Conservation (phyloP, 2,329 filamentous ascomycete genomes). For the Xylaria sp. region DNA sequence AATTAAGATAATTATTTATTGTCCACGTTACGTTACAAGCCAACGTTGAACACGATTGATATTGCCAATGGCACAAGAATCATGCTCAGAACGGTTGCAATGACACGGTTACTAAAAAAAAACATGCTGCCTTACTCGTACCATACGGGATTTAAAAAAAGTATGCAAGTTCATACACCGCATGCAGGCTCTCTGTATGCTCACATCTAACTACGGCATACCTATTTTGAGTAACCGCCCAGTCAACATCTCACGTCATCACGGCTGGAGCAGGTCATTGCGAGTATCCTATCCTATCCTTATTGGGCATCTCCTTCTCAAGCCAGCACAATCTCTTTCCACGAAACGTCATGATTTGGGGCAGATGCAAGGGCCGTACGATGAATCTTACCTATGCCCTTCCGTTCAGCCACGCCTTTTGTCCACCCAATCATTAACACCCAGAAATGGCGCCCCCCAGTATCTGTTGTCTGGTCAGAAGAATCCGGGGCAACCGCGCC, state of each 20-base stretch:
- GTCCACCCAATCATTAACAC: constrained; percentile 37
- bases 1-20: not conserved
- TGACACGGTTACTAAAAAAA: not conserved
- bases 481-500: not conserved
- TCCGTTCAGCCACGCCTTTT: constrained; percentile 37
- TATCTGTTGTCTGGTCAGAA: not conserved
- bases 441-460: constrained; percentile 36
- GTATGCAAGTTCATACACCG: not conserved
- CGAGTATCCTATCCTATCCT: not conserved
- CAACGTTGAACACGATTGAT: not conserved
- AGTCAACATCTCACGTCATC: constrained; percentile 19
- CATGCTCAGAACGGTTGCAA: not conserved
- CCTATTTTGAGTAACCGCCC: not conserved
- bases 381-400: constrained; percentile 39
- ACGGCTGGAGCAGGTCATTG: not conserved
- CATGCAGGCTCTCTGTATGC: not conserved
- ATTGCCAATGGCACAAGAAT: not conserved
- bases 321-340: constrained; percentile 38
- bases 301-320: constrained; percentile 8
- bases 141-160: not conserved
- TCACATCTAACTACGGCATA: not conserved
- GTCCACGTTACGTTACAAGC: too few relatives aligned
- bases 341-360: constrained; percentile 24
- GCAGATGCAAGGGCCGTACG: constrained; percentile 28
- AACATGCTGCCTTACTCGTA: not conserved